A percentile compares a stretch with the other conserved stretches of the same genome.
phyloP scores from a whole-genome alignment of 2,329 filamentous ascomycete species.

The Arthrocladium fulminans region DNA sequence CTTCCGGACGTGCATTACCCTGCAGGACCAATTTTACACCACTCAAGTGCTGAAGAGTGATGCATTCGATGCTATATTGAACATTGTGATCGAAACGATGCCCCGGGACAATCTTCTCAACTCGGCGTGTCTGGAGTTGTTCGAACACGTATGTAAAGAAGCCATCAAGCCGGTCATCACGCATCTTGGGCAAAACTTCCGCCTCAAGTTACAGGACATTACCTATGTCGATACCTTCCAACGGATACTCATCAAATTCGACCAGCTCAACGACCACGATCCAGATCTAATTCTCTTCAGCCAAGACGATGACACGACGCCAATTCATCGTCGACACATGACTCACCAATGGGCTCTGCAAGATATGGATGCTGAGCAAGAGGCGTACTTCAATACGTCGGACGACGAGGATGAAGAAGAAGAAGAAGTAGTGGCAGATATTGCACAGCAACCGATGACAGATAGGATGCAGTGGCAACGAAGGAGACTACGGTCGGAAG shows the following conservation, averaged over 20 bases:
- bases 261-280: conserved; percentile 60
- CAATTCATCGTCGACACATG: conserved; percentile 37
- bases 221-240: conserved; percentile 81
- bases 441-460: not conserved
- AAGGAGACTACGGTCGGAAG: conserved; percentile 15
- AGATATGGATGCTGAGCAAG: conserved; percentile 75
- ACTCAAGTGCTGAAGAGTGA: conserved; percentile 67
- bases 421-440: conserved; percentile 41
- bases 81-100: conserved; percentile 76
- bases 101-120: conserved; percentile 88
- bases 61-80: conserved; percentile 73
- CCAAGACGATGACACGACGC: conserved; percentile 54
- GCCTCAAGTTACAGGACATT: conserved; percentile 65
- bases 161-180: conserved; percentile 71
- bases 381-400: conserved; percentile 87
- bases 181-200: conserved; percentile 75
- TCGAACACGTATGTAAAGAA: conserved; percentile 80
- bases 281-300: conserved; percentile 56
- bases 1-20: conserved; percentile 73
- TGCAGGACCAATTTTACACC: conserved; percentile 87
- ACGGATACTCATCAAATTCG: conserved; percentile 64
- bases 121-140: conserved; percentile 87
- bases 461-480: conserved; percentile 18
- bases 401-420: conserved; percentile 86
- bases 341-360: conserved; percentile 62